These are phyloP conservation scores for Pseudopyricularia cyperi DNA, from an alignment of 2,329 filamentous ascomycete species.

Conservation along the genomic window DNA sequence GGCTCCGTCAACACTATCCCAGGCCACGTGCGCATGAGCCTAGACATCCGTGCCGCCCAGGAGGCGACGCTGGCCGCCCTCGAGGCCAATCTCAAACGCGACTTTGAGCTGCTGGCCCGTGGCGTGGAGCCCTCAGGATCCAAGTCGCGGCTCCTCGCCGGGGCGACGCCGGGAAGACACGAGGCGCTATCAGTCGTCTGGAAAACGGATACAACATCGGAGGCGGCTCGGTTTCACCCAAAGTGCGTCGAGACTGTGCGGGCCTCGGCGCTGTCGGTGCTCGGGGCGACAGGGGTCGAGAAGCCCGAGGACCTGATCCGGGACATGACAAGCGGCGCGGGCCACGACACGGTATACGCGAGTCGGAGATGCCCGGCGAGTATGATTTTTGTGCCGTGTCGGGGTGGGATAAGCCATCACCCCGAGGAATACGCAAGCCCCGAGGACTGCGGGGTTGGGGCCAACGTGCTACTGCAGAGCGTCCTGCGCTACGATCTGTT, in stretches of 20 bases:
- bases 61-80: conserved; percentile 44
- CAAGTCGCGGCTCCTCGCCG: conserved; percentile 9
- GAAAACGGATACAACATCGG: conserved; percentile 46
- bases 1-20: conserved; percentile 66
- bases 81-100: conserved; percentile 38
- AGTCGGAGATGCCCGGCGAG: conserved; percentile 45
- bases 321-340: conserved; percentile 27
- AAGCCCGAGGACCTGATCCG: conserved; percentile 14
- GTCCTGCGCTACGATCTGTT: conserved; percentile 12
- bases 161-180: conserved; percentile 8
- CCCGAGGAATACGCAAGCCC: conserved; percentile 48
- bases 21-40: conserved; percentile 50
- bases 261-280: conserved; percentile 41
- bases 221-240: conserved; percentile 50
- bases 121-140: conserved; percentile 24
- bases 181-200: conserved; percentile 34
- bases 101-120: conserved; percentile 46
- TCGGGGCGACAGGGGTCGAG: conserved; percentile 26
- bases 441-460: conserved; percentile 44
- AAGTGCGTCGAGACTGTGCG: conserved; percentile 55
- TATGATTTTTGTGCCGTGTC: conserved; percentile 56
- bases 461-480: conserved; percentile 30
- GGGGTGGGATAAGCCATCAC: conserved; percentile 50
- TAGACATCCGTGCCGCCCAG: conserved; percentile 51
- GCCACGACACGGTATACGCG: conserved; percentile 43